These are phyloP conservation scores for Hyaloscypha bicolor DNA, from an alignment of 495 filamentous ascomycete species.

Conservation along the genomic window DNA sequence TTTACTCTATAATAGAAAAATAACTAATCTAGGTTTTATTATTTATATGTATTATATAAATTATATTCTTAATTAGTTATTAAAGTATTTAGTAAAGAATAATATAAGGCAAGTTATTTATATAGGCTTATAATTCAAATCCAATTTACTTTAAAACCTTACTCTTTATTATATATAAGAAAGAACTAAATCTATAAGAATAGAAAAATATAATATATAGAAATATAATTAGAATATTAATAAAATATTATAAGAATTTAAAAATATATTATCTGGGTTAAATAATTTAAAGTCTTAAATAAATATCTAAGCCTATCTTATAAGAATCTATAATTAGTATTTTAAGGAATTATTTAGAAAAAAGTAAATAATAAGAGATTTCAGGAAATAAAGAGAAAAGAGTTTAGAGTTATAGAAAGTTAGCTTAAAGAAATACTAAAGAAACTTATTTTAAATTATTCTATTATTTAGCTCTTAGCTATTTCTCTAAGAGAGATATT, in stretches of 20 bases:
- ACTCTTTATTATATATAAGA: conserved; percentile 48
- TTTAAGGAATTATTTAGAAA: conserved; percentile 32
- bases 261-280: conserved; percentile 29
- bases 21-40: too few relatives aligned
- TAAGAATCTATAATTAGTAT: conserved; percentile 24
- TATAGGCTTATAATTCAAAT: conserved; percentile 68
- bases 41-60: conserved; percentile 75
- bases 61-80: conserved; percentile 71
- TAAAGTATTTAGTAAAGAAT: conserved; percentile 62
- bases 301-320: conserved; percentile 32
- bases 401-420: conserved; percentile 29
- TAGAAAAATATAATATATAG: conserved; percentile 36
- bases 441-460: conserved; percentile 26
- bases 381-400: conserved; percentile 28
- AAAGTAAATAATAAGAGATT: conserved; percentile 27
- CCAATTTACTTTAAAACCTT: conserved; percentile 51
- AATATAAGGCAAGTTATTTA: conserved; percentile 64
- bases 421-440: conserved; percentile 28
- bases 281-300: conserved; percentile 30
- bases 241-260: conserved; percentile 32
- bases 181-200: conserved; percentile 31
- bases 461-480: conserved; percentile 22
- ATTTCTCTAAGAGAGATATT: conserved; percentile 36
- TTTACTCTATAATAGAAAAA: too few relatives aligned
- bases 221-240: conserved; percentile 35